Conservation (phyloP, 306 rosid species). For the Arachis stenosperma region DNA sequence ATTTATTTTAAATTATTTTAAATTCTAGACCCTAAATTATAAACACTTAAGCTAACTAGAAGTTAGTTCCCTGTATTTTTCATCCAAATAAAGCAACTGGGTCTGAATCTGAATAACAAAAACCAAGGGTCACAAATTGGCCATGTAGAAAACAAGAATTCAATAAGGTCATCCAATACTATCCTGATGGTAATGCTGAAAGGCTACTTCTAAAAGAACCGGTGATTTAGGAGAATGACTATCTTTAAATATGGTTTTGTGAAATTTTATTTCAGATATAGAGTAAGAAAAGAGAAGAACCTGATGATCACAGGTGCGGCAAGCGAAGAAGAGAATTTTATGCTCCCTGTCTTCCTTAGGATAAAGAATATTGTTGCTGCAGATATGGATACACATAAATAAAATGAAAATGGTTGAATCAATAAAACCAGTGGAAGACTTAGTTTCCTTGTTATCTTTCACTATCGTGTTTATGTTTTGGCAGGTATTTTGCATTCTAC, state of each 20-base stretch:
- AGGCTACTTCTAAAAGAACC: too few species aligned
- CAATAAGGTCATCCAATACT: background rate
- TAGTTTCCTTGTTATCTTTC: background rate
- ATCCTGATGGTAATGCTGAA: too few species aligned
- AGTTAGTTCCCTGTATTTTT: too few species aligned
- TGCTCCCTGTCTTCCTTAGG: slow-evolving; percentile 74
- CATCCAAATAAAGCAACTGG: too few species aligned
- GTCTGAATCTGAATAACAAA: background rate
- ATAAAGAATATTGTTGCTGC: slow-evolving; percentile 81
- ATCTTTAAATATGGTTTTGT: too few species aligned
- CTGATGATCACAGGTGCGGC: slow-evolving; percentile 83
- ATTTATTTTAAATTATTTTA: too few species aligned
- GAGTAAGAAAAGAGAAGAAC: slow-evolving; percentile 40
- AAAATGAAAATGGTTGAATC: background rate
- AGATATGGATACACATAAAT: background rate
- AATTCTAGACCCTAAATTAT: too few species aligned
- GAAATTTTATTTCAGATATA: too few species aligned
- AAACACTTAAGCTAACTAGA: too few species aligned
- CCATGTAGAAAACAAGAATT: background rate
- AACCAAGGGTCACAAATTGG: background rate
- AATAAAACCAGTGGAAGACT: background rate
- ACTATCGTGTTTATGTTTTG: background rate
- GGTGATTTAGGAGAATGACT: too few species aligned
- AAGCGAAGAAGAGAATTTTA: slow-evolving; percentile 72
- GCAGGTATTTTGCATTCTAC: background rate